Percentiles rank a stretch among this genome's conserved stretches.
Conservation (phyloP, 2,329 filamentous ascomycete genomes). For the Colletotrichum musicola region DNA sequence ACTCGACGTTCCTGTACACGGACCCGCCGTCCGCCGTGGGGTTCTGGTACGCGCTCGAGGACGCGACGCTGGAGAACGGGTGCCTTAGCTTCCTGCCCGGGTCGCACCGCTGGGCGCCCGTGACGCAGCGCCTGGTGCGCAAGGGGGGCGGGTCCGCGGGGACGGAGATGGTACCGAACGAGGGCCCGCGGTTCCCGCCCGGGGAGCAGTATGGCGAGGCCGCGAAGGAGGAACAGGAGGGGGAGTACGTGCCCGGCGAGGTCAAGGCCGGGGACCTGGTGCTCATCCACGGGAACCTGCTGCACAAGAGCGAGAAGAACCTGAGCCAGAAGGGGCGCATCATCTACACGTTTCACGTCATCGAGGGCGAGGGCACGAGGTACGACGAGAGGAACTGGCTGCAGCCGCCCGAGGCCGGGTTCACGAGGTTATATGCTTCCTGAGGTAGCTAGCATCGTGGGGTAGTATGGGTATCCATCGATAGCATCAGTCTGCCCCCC, state of each 20-base stretch:
- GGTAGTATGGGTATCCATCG: constrained; percentile 32
- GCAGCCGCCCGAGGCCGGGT: constrained; percentile 84
- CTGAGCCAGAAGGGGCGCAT: constrained; percentile 86
- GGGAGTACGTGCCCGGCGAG: constrained; percentile 81
- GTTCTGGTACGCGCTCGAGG: constrained; percentile 98
- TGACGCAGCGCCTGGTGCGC: constrained; percentile 82
- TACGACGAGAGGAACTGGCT: constrained; percentile 96
- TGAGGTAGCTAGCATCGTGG: constrained; percentile 2
- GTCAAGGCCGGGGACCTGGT: constrained; percentile 93
- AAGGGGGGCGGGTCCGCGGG: constrained; percentile 61
- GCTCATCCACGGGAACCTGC: constrained; percentile 92
- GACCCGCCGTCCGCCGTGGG: constrained; percentile 89
- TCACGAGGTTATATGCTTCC: constrained; percentile 73
- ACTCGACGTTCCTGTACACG: constrained; percentile 93
- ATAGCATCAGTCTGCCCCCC: constrained; percentile 28
- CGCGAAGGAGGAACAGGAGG: too few species aligned
- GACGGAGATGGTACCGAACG: constrained; percentile 80
- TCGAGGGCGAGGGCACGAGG: constrained; percentile 78
- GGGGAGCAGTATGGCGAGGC: constrained; percentile 64
- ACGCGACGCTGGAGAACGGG: constrained; percentile 87
- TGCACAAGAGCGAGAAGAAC: constrained; percentile 98
- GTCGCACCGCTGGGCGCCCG: constrained; percentile 79
- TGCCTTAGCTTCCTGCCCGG: constrained; percentile 89
- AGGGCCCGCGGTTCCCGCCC: constrained; percentile 72
- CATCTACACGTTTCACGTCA: constrained; percentile 98